Evolutionary conservation across 257 asterid species (phyloP).

Genomic region (Lithospermum erythrorhizon): DNA sequence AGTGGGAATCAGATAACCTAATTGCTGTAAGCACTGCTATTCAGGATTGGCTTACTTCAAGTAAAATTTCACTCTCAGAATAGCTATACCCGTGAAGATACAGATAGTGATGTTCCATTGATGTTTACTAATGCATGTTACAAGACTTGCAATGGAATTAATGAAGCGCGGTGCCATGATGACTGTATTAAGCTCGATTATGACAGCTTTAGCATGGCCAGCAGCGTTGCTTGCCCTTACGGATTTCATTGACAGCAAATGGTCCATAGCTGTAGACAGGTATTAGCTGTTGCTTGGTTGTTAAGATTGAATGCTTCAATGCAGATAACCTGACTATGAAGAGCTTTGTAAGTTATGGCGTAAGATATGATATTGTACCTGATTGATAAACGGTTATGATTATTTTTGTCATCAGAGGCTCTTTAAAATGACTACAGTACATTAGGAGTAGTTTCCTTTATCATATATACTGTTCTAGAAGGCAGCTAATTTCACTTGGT

Average conservation of each 20-base stretch:
- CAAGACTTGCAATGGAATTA: constrained; percentile 68
- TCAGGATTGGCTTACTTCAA: constrained; percentile 93
- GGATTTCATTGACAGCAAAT: constrained; percentile 85
- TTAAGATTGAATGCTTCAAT: not conserved
- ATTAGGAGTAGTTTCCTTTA: no score
- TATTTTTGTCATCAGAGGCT: no score
- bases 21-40: constrained; percentile 84
- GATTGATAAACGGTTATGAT: no score
- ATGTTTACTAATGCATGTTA: constrained; percentile 13
- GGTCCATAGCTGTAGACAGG: constrained; percentile 93
- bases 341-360: not conserved
- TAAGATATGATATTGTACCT: no score
- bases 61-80: constrained; percentile 31
- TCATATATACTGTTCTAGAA: no score
- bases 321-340: not conserved
- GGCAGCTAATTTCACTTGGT: no score
- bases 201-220: constrained; percentile 92
- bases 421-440: no score
- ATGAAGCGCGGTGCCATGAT: constrained; percentile 94
- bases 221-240: constrained; percentile 64
- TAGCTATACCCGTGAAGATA: not conserved
- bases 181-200: constrained; percentile 69
- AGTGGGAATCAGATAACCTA: constrained; percentile 86
- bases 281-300: constrained; percentile 5
- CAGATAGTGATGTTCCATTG: not conserved